Base-by-base conservation (phyloP, 345 rosid species). In the Clausena lansium region DNA sequence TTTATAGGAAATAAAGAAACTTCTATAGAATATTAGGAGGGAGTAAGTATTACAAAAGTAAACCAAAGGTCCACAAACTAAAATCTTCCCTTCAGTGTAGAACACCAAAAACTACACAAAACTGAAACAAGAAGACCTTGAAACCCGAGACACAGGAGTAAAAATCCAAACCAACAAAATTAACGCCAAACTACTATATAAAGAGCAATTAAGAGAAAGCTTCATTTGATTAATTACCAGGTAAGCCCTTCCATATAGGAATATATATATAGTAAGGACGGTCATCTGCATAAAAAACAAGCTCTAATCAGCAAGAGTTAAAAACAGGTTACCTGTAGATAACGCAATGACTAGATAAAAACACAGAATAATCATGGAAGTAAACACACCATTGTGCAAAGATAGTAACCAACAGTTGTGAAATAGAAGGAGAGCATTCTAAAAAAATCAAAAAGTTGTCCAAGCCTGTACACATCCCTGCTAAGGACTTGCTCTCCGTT, bases 401-500 rank as follows among this genome's bases (percentile, higher is more conserved):
- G 92, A 79, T 96, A 96, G 81, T 59, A 94, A 68, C 98, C 99
- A 83, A 96, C 99, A 65, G 99, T 94, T 27, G 99, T 94, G 90
- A 92, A 92, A 85, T 84, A 96, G 89, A 94, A 96, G 57, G 99
- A 96, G 74, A 96, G 89, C 99, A 96, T 94, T 82, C 99, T 90
- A 84, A 96, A 94, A 84, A 96, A 96, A 82, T 96, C 99, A 86
- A 96, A 92, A 75, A 96, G 94, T 83, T 94, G 99, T 54, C 98
- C 99, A 81, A 94, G 86, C 84, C 99, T 85, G 85, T 96, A 96
- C 22, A 96, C 87, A 73, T 96, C 99, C 88, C 99, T 88, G 80
- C 99, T 96, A 30, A 96, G 94, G 70, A 94, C 97, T 89, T 96
- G 99, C 85, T 96, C 99, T 80, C 99, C 99, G 82, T 96, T 96